A percentile compares a stretch with the other conserved stretches of the same genome.
These are phyloP conservation scores for Haplosporangium sp. DNA, from an alignment of 371 early-diverging fungal genomes.

Conservation along the genomic window DNA sequence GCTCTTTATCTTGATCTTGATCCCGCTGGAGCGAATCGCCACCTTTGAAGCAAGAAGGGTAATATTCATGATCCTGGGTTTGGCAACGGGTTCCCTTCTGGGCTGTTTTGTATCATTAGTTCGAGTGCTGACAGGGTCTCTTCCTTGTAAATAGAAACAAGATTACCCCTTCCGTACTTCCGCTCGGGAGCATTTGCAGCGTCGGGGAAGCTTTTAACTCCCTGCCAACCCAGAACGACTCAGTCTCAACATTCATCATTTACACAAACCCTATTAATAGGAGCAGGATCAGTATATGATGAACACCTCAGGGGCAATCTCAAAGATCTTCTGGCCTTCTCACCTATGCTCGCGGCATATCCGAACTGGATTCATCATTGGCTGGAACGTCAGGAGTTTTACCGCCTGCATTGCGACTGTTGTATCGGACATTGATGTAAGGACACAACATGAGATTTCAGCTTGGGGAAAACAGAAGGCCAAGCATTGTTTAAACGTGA, in stretches of 20 bases:
- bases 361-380: slow-evolving; percentile 57
- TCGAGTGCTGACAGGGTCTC: not conserved
- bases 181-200: slow-evolving; percentile 41
- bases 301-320: slow-evolving; percentile 55
- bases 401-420: slow-evolving; percentile 59
- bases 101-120: not conserved
- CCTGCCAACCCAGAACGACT: slow-evolving; percentile 1
- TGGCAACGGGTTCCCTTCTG: too few species aligned
- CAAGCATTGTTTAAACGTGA: too few species aligned
- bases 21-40: slow-evolving; percentile 59
- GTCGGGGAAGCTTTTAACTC: slow-evolving; percentile 34
- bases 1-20: slow-evolving; percentile 57
- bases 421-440: slow-evolving; percentile 59
- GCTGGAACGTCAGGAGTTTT: slow-evolving; percentile 61
- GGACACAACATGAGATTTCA: not conserved
- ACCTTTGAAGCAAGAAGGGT: slow-evolving; percentile 59
- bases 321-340: slow-evolving; percentile 59
- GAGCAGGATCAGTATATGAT: slow-evolving; percentile 12
- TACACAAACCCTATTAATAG: slow-evolving; percentile 6
- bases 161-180: slow-evolving; percentile 49
- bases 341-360: slow-evolving; percentile 55
- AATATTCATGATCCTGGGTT: not conserved
- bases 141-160: slow-evolving; percentile 32
- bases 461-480: too few species aligned
- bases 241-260: not conserved